Evolutionary conservation across 139 green algal genomes (phyloP).

Genomic region (Pedinophyceae sp.): DNA sequence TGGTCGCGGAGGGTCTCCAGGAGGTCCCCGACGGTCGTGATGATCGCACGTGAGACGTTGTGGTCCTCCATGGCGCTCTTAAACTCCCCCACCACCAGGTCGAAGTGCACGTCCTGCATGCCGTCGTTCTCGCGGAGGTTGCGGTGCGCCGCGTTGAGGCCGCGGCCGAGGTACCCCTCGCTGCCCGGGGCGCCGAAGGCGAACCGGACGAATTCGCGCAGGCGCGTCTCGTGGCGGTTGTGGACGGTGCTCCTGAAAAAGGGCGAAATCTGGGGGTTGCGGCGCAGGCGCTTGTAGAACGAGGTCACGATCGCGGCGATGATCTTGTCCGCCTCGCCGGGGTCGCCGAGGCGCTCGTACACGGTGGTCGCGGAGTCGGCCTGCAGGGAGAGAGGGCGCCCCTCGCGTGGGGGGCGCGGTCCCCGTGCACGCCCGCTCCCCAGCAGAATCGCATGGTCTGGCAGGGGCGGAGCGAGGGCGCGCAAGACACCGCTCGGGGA

Average conservation of each 20-base stretch:
- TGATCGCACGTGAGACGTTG: not conserved
- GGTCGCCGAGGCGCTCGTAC: not conserved
- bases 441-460: too few relatives aligned
- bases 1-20: not conserved
- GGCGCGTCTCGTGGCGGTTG: not conserved
- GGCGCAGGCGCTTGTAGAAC: not conserved
- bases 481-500: too few relatives aligned
- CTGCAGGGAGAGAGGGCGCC: too few relatives aligned
- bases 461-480: too few relatives aligned
- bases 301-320: not conserved
- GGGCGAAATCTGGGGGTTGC: not conserved
- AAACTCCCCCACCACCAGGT: not conserved
- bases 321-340: not conserved
- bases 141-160: not conserved
- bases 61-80: not conserved
- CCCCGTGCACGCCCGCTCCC: too few relatives aligned
- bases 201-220: too few relatives aligned
- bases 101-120: not conserved
- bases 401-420: too few relatives aligned
- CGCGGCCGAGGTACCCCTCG: not conserved
- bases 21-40: not conserved
- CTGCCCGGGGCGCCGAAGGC: not conserved
- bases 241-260: not conserved
- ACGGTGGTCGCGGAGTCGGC: too few relatives aligned
- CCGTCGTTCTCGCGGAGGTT: not conserved